Evolutionary conservation across 140 eudicot genomes (phyloP).

Genomic region (Anethum foeniculum): DNA sequence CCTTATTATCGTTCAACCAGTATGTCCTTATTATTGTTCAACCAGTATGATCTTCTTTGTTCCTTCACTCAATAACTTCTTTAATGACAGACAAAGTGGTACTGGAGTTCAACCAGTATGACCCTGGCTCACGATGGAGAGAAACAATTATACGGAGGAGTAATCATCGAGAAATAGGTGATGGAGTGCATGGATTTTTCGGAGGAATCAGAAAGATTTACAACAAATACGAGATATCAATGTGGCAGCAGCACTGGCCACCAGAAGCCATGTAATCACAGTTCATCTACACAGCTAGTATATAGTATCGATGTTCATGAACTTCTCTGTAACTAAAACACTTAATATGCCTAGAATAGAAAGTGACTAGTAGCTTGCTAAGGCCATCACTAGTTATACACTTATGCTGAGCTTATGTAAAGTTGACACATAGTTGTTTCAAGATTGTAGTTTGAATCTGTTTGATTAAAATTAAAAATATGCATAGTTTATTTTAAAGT

Average conservation of each 20-base stretch:
- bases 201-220: constrained; percentile 80
- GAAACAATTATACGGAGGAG: constrained; percentile 42
- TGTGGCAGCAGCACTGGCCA: neutral
- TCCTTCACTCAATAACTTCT: neutral
- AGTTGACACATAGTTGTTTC: too few relatives aligned
- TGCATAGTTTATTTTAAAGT: too few relatives aligned
- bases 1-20: constrained; percentile 43
- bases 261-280: neutral
- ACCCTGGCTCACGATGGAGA: constrained; percentile 70
- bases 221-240: constrained; percentile 35
- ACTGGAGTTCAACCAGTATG: constrained; percentile 81
- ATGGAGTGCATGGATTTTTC: constrained; percentile 58
- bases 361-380: too few relatives aligned
- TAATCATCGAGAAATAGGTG: constrained; percentile 71
- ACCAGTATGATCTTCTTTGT: neutral
- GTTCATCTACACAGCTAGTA: neutral
- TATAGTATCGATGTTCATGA: neutral
- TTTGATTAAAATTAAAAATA: too few relatives aligned
- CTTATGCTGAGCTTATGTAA: too few relatives aligned
- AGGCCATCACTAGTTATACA: too few relatives aligned
- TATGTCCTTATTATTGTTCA: too few relatives aligned
- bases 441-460: too few relatives aligned
- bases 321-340: too few relatives aligned
- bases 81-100: constrained; percentile 37
- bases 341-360: too few relatives aligned